These are phyloP conservation scores for Leccinum huronense DNA, from an alignment of 1,284 basidiomycete genomes.

Conservation along the genomic window DNA sequence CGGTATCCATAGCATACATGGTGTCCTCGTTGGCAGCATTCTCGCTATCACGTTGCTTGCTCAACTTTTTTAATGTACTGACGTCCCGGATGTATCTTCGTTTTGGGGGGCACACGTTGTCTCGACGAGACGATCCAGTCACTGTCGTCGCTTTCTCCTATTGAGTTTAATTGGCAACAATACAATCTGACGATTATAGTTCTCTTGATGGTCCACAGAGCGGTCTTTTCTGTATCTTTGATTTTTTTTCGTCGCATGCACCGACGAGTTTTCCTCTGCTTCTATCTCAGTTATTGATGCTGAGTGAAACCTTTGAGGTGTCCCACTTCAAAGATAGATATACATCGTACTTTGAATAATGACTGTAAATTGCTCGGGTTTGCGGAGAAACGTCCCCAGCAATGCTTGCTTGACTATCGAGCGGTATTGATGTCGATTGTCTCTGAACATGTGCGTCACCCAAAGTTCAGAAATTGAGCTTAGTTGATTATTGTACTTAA, in stretches of 20 bases:
- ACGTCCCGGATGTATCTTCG: neutral
- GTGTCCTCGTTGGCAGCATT: constrained; percentile 16
- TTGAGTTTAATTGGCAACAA: constrained; percentile 2
- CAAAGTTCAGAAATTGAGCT: neutral
- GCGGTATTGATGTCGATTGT: neutral
- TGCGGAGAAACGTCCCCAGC: neutral
- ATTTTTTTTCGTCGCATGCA: neutral
- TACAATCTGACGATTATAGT: neutral
- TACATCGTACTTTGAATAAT: neutral
- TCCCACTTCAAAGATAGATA: neutral
- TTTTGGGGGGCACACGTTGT: neutral
- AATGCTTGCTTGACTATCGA: neutral
- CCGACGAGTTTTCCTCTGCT: neutral
- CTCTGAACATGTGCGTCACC: neutral
- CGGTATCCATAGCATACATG: constrained; percentile 15
- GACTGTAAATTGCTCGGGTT: neutral
- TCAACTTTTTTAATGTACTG: constrained; percentile 26
- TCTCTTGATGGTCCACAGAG: neutral
- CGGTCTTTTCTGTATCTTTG: constrained; percentile 7
- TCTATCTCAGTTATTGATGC: constrained; percentile 1
- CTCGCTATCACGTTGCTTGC: constrained; percentile 27
- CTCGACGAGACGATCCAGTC: neutral
- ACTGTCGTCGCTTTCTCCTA: neutral
- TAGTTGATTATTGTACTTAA: neutral
- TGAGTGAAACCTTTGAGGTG: neutral